Conservation (phyloP, 2,329 filamentous ascomycete species). For the Teratosphaeria gauchensis region DNA sequence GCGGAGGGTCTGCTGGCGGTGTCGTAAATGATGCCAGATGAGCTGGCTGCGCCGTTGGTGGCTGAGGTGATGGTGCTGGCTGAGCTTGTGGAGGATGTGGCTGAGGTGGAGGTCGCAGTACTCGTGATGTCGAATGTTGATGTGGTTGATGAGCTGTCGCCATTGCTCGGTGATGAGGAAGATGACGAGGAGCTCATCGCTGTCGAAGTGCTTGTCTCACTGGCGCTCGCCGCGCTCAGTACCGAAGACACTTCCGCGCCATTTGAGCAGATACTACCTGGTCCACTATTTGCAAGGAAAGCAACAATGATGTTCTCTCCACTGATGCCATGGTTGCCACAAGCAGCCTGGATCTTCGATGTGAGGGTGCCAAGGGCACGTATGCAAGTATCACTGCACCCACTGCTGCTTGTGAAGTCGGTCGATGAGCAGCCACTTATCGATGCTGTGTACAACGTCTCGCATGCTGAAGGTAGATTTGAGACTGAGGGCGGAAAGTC, state of each 20-base stretch:
- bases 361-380: constrained; percentile 29
- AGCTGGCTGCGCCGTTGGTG: neutral
- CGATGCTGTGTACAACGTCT: constrained; percentile 30
- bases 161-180: constrained; percentile 2
- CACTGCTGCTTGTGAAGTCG: constrained; percentile 33
- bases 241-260: constrained; percentile 2
- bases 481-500: constrained; percentile 36
- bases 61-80: neutral
- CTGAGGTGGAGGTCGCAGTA: constrained; percentile 4
- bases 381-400: constrained; percentile 34
- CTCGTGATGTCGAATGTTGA: constrained; percentile 6
- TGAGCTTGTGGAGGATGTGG: neutral
- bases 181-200: constrained; percentile 2
- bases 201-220: constrained; percentile 2
- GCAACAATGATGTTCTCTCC: constrained; percentile 33
- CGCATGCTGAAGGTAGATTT: constrained; percentile 30
- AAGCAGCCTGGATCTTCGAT: constrained; percentile 18
- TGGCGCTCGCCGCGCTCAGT: neutral
- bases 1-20: neutral
- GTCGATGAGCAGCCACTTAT: constrained; percentile 31
- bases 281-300: constrained; percentile 32
- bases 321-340: constrained; percentile 26
- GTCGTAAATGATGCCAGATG: neutral
- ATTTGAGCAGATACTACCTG: constrained; percentile 29
- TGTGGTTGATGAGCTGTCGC: constrained; percentile 7